Evolutionary conservation across 768 basidiomycete genomes (phyloP), one percentile per base, ranked within the genome.

Genomic region (Pisolithus albus): DNA sequence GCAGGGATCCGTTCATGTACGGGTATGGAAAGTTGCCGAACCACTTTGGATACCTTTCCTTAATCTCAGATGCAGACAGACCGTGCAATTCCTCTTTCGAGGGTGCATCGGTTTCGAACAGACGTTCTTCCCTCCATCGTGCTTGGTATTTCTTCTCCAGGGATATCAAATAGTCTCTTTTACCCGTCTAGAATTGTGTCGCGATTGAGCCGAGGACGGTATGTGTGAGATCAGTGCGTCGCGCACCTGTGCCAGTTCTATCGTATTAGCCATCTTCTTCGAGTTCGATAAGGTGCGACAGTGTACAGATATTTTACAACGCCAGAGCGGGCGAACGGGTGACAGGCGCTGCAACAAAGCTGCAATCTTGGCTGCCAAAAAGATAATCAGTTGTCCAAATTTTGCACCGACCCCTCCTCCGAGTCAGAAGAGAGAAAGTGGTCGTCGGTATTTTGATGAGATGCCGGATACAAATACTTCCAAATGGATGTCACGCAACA

Each of bases 1-100:
- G 96, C 59, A 98, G 76, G 59, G 88, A 90, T 42, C 96, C 96
- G 63, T 99, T 99, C 92, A 97, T 98, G 77, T 99, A 99, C 1
- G 92, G 90, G 72, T 76, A 96, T 47, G 94, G 94, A 69, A 88
- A 95, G 71, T 84, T 96, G 49, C 95, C 96, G 65, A 97, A 88
- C 92, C 94, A 98, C 74, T 97, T 98, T 18, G 94, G 94, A 67
- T 83, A 81, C 70, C 84, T 82, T 62, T 84, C 75, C 55, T 77
- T 75, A 61, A 95, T 72, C 63, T 94, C 75, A 19, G 76, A 74
- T 16, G 73, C 73, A 10, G 84, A 79, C 46, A 88, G 78, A 52
- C 81, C 82, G 51, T 72, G 72, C 41, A 84, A 75, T 41, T 88
- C 82, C 46, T 81, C 80, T 11, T 73, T 66, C 18, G 83, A 69